Base-by-base conservation (phyloP, 768 basidiomycete genomes). In the Lactarius sp. region DNA sequence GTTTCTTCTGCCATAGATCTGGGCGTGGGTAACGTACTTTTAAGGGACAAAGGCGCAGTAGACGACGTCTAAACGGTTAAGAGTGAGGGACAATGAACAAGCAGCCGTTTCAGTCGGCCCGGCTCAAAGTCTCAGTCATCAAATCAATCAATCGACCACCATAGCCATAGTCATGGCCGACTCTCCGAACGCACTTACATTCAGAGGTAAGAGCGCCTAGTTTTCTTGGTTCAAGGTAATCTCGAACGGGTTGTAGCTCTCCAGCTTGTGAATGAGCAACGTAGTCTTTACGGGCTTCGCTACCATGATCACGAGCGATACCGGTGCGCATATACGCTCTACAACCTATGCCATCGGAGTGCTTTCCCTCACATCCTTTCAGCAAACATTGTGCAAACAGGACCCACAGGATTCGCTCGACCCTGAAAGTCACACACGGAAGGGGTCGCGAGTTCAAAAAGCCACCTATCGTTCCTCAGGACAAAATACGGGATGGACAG, bases 371-470 rank as follows among this genome's bases (percentile, higher is more conserved):
- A 42, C n/a, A 22, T 41, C 8, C 56, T n/a, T 33, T 8, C 74
- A 92, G 94, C 69, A 93, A 93, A 69, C 94, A 98, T 70, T 96
- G 94, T 72, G 85, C 89, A 6, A 93, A 94, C 73, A 85, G 91
- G 70, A 89, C 94, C 0, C 93, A 94, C 75, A 86, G 92, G 54
- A 78, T 97, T 46, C 85, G 94, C 66, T 92, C 90, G 34, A 80
- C 85, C 1, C 81, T 94, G 54, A 93, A 90, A 71, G 83, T 86
- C 78, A 91, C 90, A 18, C 91, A 94, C 69, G 92, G 93, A 36
- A 92, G 90, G 71, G 91, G 91, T 27, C 87, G 86, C 68, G 91
- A 93, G 52, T 98, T 92, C 80, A 96, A 93, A 77, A 92, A 90
- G 69, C 72, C 87, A 27, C 84, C 92, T 8, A 75, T 83, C 5